Evolutionary conservation across 768 basidiomycete species (phyloP).

Genomic region (Clavulina sp.): DNA sequence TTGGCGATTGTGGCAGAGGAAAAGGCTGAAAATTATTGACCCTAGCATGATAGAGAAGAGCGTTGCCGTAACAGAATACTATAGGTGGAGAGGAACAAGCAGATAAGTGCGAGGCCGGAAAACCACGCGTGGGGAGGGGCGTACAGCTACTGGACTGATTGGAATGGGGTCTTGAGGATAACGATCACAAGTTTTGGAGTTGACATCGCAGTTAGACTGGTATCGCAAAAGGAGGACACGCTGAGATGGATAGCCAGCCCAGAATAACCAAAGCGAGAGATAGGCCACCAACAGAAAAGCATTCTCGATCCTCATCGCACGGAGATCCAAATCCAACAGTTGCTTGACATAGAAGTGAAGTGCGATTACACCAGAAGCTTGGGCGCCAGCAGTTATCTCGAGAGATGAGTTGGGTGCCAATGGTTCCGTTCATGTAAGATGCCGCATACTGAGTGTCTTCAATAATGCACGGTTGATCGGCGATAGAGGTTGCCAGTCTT

Average conservation of each 20-base stretch:
- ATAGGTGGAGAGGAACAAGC: background rate
- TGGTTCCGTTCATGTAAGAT: background rate
- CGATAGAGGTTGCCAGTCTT: background rate
- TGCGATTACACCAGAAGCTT: background rate
- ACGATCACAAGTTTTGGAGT: background rate
- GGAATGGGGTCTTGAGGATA: background rate
- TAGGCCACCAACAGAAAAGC: background rate
- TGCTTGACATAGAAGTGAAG: background rate
- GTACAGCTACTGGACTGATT: background rate
- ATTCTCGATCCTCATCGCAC: background rate
- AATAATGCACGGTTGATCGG: background rate
- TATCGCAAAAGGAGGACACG: too few species aligned
- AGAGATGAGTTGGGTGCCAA: background rate
- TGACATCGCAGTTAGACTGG: background rate
- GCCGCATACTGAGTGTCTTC: background rate
- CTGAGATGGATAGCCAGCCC: background rate
- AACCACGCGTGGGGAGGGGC: background rate
- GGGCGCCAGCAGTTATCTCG: background rate
- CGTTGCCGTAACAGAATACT: background rate
- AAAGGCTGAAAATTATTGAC: background rate
- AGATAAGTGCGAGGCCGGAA: background rate
- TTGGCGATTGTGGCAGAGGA: background rate
- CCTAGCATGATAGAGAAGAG: background rate
- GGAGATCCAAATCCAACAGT: background rate
- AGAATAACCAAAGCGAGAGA: background rate